These are phyloP conservation scores for Fusarium sacchari DNA, from an alignment of 2,329 filamentous ascomycete genomes.

Conservation along the genomic window DNA sequence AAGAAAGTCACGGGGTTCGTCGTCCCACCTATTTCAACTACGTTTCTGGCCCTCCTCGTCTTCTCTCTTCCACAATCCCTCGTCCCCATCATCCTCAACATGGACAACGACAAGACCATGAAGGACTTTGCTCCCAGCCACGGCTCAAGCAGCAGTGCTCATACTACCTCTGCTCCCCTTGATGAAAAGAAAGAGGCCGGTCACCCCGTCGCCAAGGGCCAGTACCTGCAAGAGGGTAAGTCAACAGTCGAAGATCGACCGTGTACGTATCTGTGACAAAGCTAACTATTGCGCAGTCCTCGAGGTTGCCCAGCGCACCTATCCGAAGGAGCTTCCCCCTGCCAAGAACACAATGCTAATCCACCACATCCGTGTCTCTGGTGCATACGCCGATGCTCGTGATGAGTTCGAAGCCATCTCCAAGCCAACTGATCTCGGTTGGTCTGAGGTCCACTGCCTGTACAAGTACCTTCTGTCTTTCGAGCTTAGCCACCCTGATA, in stretches of 20 bases:
- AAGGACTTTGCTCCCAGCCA: neutral
- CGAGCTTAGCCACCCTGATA: neutral
- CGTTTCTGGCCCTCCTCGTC: neutral
- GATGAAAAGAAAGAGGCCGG: neutral
- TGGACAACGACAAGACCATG: neutral
- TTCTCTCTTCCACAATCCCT: neutral
- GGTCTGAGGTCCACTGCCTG: neutral
- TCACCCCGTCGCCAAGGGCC: neutral
- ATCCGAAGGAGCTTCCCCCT: neutral
- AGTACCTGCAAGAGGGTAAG: neutral
- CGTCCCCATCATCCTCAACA: neutral
- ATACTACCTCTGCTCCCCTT: neutral
- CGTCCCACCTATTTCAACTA: neutral
- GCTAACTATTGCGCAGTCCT: neutral
- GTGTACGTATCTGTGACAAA: neutral
- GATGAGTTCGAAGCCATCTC: neutral
- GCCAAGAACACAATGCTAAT: neutral
- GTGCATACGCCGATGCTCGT: neutral
- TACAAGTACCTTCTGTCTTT: neutral
- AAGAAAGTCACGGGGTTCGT: neutral
- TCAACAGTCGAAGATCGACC: neutral
- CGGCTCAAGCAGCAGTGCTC: neutral
- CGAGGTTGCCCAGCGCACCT: neutral
- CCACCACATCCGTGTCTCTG: neutral
- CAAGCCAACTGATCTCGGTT: neutral